phyloP scores from a whole-genome alignment of 2,329 filamentous ascomycete species.

The Aureobasidium mangrovei region DNA sequence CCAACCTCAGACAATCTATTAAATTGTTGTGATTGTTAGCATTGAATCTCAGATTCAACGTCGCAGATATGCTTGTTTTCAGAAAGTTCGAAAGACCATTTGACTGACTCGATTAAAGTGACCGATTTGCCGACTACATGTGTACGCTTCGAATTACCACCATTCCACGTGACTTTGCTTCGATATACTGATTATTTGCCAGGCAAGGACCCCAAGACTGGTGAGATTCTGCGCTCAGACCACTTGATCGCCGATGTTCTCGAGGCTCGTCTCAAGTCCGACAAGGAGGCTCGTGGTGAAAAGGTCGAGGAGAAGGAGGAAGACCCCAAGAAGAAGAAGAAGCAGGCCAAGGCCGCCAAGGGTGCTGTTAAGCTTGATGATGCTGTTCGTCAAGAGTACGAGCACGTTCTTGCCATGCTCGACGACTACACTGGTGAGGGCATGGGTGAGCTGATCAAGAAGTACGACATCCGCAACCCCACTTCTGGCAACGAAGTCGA shows the following conservation, averaged over 20 bases:
- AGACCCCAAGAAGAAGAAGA: constrained; percentile 78
- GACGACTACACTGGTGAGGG: constrained; percentile 89
- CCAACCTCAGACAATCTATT: no score
- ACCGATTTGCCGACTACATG: constrained; percentile 97
- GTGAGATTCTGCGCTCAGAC: constrained; percentile 91
- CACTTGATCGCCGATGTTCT: constrained; percentile 94
- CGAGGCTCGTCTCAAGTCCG: constrained; percentile 74
- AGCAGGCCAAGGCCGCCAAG: constrained; percentile 61
- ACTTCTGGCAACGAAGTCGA: constrained; percentile 66
- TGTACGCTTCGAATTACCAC: constrained; percentile 51
- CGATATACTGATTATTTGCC: not conserved
- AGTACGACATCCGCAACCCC: constrained; percentile 86
- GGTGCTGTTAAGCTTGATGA: constrained; percentile 71
- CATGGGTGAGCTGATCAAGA: constrained; percentile 79
- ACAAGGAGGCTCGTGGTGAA: constrained; percentile 85
- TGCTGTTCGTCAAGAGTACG: constrained; percentile 76
- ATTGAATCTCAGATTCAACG: no score
- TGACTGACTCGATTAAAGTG: constrained; percentile 27
- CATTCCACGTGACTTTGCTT: not conserved
- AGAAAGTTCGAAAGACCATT: not conserved
- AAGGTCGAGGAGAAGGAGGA: constrained; percentile 68
- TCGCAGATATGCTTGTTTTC: not conserved
- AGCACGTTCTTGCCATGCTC: constrained; percentile 82
- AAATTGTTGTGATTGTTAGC: no score
- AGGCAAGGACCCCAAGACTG: constrained; percentile 73